Base-by-base conservation (phyloP, 2,329 filamentous ascomycete genomes). In the Cladosporium austrohemisphaericum region DNA sequence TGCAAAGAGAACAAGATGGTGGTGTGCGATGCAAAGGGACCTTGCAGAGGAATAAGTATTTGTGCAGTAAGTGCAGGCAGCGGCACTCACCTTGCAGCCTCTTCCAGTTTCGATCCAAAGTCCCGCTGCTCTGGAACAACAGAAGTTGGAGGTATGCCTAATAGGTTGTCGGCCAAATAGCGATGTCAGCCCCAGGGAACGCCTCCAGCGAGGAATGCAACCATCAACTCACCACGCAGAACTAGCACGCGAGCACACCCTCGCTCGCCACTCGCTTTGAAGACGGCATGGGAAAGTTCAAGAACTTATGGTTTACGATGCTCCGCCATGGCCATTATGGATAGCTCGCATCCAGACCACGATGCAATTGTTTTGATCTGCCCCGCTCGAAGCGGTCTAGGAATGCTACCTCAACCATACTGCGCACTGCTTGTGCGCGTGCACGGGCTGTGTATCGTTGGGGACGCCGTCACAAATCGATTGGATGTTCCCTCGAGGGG, bases 191-290 rank as follows among this genome's bases (percentile, higher is more conserved):
- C 47, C 40, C 47, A 36, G 31, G 50, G 55, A 62, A 59, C 58
- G 57, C 60, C 58, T 61, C 58, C 46, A 48, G 50, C 40, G 46
- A 59, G 60, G 60, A 63, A 62, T 63, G 60, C 57, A 58, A 57
- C 57, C 47, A 36, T 43, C 33, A 41, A 29, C 38, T 43, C 20
- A 36, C 47, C 29, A 28, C 47, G 29, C 47, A 22, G 25, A 43
- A 50, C 36, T 33, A 36, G 29, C 28, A 36, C 47, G 38, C 37
- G 38, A 50, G 20, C 37, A 41, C 37, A 37, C 47, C 47, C 31
- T 41, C 40, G 16, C 14, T n/a, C n/a, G 38, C 38, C 38, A 36
- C 31, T 4, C 16, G 23, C 19, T 31, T 13, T 25, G 19, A 49
- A 41, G 35, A 49, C 18, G 19, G 26, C 35, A 40, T 29, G 22